Conservation (phyloP, 2,329 filamentous ascomycete species). For the Pestalotiopsis sp. region DNA sequence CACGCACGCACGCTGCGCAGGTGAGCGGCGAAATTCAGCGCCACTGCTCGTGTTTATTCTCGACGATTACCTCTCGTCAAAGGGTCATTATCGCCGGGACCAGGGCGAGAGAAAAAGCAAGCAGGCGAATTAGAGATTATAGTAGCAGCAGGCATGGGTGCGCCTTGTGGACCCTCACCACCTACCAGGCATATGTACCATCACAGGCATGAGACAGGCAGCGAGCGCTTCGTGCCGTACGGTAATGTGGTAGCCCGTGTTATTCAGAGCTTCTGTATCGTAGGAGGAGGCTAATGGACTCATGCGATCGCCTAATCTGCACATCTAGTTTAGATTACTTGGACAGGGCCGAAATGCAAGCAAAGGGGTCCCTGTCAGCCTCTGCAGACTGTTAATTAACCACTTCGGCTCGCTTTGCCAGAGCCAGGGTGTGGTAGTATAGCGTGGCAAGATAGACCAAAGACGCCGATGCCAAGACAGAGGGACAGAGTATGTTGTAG, state of each 20-base stretch:
- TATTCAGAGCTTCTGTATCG: not conserved
- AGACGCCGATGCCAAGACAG: not conserved
- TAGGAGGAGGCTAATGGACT: not conserved
- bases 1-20: not conserved
- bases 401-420: not conserved
- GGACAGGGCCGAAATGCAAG: not conserved
- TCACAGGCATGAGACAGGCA: not conserved
- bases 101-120: not conserved
- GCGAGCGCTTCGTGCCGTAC: not conserved
- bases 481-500: not conserved
- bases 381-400: not conserved
- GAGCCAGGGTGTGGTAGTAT: not conserved
- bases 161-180: not conserved
- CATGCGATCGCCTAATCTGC: not conserved
- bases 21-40: not conserved
- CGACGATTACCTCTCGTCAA: not conserved
- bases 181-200: not conserved
- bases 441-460: not conserved
- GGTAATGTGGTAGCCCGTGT: not conserved
- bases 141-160: not conserved
- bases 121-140: not conserved
- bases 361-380: not conserved
- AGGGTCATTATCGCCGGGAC: not conserved
- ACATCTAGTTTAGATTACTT: not conserved
- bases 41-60: slow-evolving; percentile 3